Conservation (phyloP, 1,284 basidiomycete species). For the Tilletia setariae region DNA sequence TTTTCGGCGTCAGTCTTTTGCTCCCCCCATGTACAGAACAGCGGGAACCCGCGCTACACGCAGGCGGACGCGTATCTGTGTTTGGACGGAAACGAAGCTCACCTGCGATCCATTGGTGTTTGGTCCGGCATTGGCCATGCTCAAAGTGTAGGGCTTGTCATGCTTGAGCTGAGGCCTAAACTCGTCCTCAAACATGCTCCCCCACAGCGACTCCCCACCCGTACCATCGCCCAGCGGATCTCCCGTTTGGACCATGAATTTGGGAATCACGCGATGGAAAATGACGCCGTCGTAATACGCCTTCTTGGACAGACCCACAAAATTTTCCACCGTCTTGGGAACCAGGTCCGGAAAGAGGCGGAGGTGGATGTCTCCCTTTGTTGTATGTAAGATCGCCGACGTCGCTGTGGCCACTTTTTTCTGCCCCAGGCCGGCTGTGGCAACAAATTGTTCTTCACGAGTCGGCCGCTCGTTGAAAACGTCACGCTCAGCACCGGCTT, state of each 20-base stretch:
- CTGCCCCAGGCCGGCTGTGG: constrained; percentile 67
- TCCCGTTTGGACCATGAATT: constrained; percentile 99
- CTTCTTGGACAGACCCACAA: constrained; percentile 85
- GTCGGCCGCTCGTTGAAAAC: constrained; percentile 98
- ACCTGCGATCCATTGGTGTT: constrained; percentile 68
- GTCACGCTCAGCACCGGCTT: constrained; percentile 77
- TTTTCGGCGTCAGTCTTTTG: not conserved
- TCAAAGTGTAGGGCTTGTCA: constrained; percentile 91
- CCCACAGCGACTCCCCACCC: constrained; percentile 91
- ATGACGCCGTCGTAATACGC: constrained; percentile 90
- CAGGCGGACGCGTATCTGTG: too few relatives aligned
- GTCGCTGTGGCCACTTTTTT: constrained; percentile 17
- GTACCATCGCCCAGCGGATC: constrained; percentile 96
- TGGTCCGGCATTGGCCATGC: constrained; percentile 97
- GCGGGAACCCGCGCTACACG: too few relatives aligned
- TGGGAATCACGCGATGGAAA: constrained; percentile 96
- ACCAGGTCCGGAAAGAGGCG: constrained; percentile 85
- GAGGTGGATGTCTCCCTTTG: constrained; percentile 81
- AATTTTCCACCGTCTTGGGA: constrained; percentile 95
- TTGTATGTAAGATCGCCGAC: constrained; percentile 84
- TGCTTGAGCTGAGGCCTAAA: constrained; percentile 83
- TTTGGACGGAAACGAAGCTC: not conserved
- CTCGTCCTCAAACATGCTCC: constrained; percentile 90
- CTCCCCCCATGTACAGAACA: too few relatives aligned
- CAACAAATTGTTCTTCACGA: constrained; percentile 89